These are phyloP conservation scores for Phytophthora sp. DNA, from an alignment of 352 stramenopile species.

Conservation along the genomic window DNA sequence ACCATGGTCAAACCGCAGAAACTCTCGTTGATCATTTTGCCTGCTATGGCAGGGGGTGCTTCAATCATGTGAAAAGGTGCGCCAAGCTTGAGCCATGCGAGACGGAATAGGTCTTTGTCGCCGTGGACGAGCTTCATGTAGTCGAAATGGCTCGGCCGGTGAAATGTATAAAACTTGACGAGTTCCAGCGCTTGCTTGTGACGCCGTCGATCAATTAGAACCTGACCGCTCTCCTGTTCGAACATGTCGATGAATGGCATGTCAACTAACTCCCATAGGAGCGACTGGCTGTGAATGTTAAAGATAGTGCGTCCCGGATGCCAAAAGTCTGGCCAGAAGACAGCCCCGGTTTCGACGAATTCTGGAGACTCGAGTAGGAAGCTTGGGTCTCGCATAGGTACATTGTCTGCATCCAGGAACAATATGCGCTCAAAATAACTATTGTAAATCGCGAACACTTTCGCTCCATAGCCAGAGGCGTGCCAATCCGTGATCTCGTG, in stretches of 20 bases:
- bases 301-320: constrained; percentile 64
- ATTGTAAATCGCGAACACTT: constrained; percentile 55
- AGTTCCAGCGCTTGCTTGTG: constrained; percentile 40
- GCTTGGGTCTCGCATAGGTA: constrained; percentile 49
- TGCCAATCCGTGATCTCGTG: constrained; percentile 37
- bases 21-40: constrained; percentile 42
- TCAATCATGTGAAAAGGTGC: constrained; percentile 58
- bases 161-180: constrained; percentile 55
- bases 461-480: constrained; percentile 51
- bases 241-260: constrained; percentile 67
- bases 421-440: constrained; percentile 52
- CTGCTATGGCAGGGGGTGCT: constrained; percentile 43
- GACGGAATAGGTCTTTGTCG: constrained; percentile 69
- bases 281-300: constrained; percentile 61
- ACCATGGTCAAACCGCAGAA: constrained; percentile 71
- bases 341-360: constrained; percentile 48
- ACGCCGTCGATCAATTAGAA: constrained; percentile 54
- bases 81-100: constrained; percentile 61
- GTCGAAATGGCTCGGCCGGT: constrained; percentile 39
- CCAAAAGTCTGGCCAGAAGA: constrained; percentile 82
- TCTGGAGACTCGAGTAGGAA: constrained; percentile 52
- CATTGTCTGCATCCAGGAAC: constrained; percentile 70
- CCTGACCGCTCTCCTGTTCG: constrained; percentile 74
- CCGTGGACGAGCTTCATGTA: constrained; percentile 51
- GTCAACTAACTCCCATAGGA: constrained; percentile 63